phyloP scores from a whole-genome alignment of 2,329 filamentous ascomycete species.

The Lachnellula arida region DNA sequence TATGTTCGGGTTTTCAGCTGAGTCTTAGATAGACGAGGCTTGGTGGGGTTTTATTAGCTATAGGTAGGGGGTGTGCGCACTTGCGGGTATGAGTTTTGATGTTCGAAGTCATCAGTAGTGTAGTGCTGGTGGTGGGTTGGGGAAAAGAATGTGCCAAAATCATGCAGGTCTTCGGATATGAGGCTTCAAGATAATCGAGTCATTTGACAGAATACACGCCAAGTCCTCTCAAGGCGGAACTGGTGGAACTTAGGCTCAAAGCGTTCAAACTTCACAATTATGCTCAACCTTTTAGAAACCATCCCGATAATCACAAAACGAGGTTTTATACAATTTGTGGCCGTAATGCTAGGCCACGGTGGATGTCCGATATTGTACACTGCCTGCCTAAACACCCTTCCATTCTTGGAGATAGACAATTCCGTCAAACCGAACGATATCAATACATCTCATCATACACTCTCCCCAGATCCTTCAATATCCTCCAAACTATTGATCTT shows the following conservation, averaged over 20 bases:
- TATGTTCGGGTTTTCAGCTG: no score
- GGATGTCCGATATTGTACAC: neutral
- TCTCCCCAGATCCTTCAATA: slow-evolving; percentile 28
- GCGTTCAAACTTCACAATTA: no score
- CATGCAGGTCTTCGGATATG: neutral
- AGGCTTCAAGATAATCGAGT: neutral
- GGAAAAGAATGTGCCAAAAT: neutral
- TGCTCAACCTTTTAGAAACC: slow-evolving; percentile 8
- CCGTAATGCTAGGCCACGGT: no score
- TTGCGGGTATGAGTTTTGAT: neutral
- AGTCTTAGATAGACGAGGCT: no score
- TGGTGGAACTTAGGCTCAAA: no score
- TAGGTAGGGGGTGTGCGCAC: no score
- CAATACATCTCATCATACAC: neutral
- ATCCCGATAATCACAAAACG: neutral
- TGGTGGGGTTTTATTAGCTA: no score
- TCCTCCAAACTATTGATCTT: slow-evolving; percentile 42
- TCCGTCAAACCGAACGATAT: neutral
- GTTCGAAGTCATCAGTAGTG: neutral
- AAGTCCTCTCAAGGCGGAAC: no score
- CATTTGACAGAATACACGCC: no score
- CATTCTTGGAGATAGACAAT: neutral
- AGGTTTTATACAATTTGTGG: no score
- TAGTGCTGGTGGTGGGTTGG: neutral
- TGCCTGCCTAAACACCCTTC: neutral